Base-by-base conservation (phyloP, 805 yeast genomes). In the Jamesozyma rosinii region DNA sequence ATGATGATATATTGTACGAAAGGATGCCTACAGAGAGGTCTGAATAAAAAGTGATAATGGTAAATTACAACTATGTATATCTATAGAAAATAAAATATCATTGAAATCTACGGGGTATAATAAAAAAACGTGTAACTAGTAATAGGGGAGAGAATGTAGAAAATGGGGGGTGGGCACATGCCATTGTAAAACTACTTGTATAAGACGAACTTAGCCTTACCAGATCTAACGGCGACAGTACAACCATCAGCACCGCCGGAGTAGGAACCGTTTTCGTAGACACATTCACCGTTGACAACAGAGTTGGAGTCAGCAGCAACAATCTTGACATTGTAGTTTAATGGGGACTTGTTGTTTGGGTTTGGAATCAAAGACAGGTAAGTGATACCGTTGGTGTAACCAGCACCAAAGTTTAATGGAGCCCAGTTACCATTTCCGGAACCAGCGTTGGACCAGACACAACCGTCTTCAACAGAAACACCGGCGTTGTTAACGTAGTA, bases 401-500 rank as follows among this genome's bases (percentile, higher is more conserved):
- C 97, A 44, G 97, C 90, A 67, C 98, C 98, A 58, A 92, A 75
- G 70, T 82, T 84, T 54, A 90, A 74, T 60, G 97, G 97, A 52
- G 97, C 95, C 97, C 96, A 90, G 86, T 90, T 90, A 72, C 98
- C 98, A 52, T 83, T 66, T 61, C 83, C 84, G 35, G 89, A 74
- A 49, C 88, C 87, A 10, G 72, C 58, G 44, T 77, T 66, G 67
- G 96, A 95, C 98, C 98, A 90, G 57, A 83, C 67, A 74, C 98
- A 90, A 59, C 97, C 97, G 51, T 89, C 94, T 66, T 81, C 83
- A 60, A 74, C 75, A 44, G 87, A 76, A 55, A 88, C 87, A 74
- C 97, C 97, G 44, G 96, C 96, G 60, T 90, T 79, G 80, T 90
- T 90, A 52, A 90, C 97, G 70, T 90, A 90, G 79, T 87, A 92